Base-by-base conservation (phyloP, 2,329 filamentous ascomycete species). In the Fusarium sarcochroum region DNA sequence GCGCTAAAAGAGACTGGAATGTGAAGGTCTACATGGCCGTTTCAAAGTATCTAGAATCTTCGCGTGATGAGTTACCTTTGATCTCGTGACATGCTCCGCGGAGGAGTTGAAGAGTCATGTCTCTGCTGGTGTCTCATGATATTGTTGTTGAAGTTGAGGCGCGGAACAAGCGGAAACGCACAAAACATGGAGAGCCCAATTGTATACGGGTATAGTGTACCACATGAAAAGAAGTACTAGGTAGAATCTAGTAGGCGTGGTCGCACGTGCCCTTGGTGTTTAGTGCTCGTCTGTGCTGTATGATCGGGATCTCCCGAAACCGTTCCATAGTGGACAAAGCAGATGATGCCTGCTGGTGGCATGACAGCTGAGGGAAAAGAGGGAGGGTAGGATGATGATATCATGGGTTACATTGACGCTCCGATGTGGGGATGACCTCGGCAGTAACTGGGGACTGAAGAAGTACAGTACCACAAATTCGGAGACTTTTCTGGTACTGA, bases 331-430 rank as follows among this genome's bases (percentile, higher is more conserved):
- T n/a, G 30, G 40, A 56, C 18, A 47, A 55, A 56, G 60, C 70
- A 73, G 62, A 66, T 66, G 68, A 73, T 71, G 59, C 45, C 56
- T 58, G 49, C 40, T 47, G 44, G 66, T 73, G 68, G 66, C 66
- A 70, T 73, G 71, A 73, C 68, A 69, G 58, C 47, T 59, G 38
- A 65, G 35, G 35, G 32, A 60, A 20, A 35, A 56, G 66, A 58
- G 46, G 59, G 69, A 66, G 68, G 68, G 68, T 64, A 67, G 63
- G 42, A 60, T 72, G 68, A 73, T 73, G 70, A 72, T 73, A 73
- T 73, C 70, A 73, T 73, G 70, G 70, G 70, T 66, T 63, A 46
- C 46, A 49, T 30, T 45, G 25, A 61, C 32, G 47, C 44, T 68
- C 44, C 41, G 48, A 62, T 44, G 68, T 58, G 62, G 66, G 52